Conservation (phyloP, 139 green algal genomes). For the Gonium pectorale region DNA sequence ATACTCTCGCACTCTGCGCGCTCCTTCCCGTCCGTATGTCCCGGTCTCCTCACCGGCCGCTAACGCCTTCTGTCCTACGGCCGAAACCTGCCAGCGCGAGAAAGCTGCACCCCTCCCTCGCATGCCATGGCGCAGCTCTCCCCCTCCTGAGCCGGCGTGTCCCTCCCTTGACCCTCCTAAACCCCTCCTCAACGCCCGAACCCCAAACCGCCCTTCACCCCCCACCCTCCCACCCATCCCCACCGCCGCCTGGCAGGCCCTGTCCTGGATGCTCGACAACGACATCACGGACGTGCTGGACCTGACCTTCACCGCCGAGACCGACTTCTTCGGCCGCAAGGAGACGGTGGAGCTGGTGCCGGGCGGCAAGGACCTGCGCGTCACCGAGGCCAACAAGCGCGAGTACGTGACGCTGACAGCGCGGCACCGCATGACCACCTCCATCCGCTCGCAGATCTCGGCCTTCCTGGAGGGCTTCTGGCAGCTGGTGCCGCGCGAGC, state of each 20-base stretch:
- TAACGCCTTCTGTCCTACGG: no score
- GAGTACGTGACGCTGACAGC: slow-evolving; percentile 97
- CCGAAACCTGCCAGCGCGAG: no score
- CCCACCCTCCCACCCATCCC: background rate
- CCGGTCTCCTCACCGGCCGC: no score
- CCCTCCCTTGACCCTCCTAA: no score
- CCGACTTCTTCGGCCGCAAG: slow-evolving; percentile 90
- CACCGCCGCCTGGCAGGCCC: background rate
- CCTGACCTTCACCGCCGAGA: slow-evolving; percentile 94
- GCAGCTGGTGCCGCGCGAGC: slow-evolving; percentile 90
- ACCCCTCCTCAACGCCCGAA: background rate
- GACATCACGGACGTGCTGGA: slow-evolving; percentile 96
- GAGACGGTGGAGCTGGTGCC: slow-evolving; percentile 88
- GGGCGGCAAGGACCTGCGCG: slow-evolving; percentile 70
- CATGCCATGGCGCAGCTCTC: no score
- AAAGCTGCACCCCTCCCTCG: background rate
- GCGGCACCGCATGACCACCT: slow-evolving; percentile 94
- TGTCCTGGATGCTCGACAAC: slow-evolving; percentile 94
- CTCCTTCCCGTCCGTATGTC: no score
- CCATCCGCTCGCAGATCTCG: slow-evolving; percentile 82
- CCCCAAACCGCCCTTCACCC: background rate
- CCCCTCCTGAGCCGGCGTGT: no score
- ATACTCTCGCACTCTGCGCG: no score
- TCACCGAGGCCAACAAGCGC: slow-evolving; percentile 96
- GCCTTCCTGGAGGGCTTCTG: slow-evolving; percentile 93